Percentiles rank a stretch among this genome's conserved stretches.
These are phyloP conservation scores for Calonectria hongkongensis DNA, from an alignment of 2,329 filamentous ascomycete genomes.

Conservation along the genomic window DNA sequence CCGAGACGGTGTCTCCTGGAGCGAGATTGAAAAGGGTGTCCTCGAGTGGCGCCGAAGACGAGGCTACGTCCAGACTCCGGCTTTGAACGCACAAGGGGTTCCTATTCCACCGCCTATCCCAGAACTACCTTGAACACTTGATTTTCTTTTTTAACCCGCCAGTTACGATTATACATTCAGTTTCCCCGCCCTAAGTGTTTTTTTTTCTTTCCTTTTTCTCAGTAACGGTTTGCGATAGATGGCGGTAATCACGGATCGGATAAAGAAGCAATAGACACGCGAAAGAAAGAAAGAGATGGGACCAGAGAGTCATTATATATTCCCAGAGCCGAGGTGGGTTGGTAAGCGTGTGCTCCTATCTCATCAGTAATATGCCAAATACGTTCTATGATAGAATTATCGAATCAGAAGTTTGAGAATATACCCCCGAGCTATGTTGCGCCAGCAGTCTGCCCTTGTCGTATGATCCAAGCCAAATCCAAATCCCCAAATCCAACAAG, in stretches of 20 bases:
- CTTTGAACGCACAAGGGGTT: background rate
- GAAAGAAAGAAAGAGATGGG: background rate
- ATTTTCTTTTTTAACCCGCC: too few relatives aligned
- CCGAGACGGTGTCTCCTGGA: slow-evolving; percentile 83
- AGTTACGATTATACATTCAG: background rate
- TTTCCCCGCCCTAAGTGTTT: background rate
- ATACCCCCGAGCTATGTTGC: slow-evolving; percentile 26
- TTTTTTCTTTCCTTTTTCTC: background rate
- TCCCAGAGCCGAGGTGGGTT: background rate
- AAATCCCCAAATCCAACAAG: background rate
- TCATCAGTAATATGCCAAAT: slow-evolving; percentile 28
- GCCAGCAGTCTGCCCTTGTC: slow-evolving; percentile 13
- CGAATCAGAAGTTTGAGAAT: slow-evolving; percentile 26
- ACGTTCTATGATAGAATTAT: slow-evolving; percentile 35
- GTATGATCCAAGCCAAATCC: slow-evolving; percentile 9
- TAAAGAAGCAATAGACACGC: slow-evolving; percentile 20
- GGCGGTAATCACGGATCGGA: slow-evolving; percentile 7
- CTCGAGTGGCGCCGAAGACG: slow-evolving; percentile 86
- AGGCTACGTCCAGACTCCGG: slow-evolving; percentile 61
- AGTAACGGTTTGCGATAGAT: slow-evolving; percentile 13
- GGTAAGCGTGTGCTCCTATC: slow-evolving; percentile 6
- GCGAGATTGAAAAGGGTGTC: slow-evolving; percentile 87
- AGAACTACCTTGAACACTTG: slow-evolving; percentile 6
- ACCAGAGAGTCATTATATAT: slow-evolving; percentile 26
- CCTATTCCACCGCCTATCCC: background rate